Conservation (phyloP, 345 rosid species). For the Arabidopsis thaliana region TAIR10.1 NC_003076.8:14085501-14086000, state of each 20-base stretch:
- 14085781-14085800: background rate
- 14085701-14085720: background rate
- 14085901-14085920: background rate
- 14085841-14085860: slow-evolving; percentile 1
- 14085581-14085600: background rate
- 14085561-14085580: background rate
- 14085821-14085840: background rate
- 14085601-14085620: background rate
- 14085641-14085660: background rate
- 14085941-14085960: background rate
- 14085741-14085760: background rate
- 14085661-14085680: background rate
- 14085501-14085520: background rate
- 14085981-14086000: too few relatives aligned
- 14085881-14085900: background rate
- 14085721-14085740: background rate
- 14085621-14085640: background rate
- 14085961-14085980: background rate
- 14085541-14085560: background rate
- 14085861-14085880: background rate
- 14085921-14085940: too few relatives aligned
- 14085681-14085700: background rate
- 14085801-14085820: background rate
- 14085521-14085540: background rate
- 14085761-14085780: background rate